Evolutionary conservation across 2,329 filamentous ascomycete genomes (phyloP), one percentile per base, ranked within the genome.

Genomic region (Penicillium sp.): DNA sequence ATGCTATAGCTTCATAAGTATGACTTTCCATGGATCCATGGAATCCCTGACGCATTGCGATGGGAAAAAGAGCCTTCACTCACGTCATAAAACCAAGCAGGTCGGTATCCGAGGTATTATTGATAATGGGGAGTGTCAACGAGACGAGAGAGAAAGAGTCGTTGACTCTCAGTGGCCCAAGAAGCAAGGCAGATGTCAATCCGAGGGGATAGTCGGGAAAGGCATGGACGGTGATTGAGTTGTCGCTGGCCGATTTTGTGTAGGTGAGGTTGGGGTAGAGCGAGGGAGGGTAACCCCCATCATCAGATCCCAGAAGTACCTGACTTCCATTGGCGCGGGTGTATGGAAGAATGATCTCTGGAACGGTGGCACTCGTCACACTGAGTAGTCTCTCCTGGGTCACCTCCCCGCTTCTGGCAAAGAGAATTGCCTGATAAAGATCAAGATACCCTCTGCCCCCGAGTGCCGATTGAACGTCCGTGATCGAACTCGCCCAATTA

Each of bases 51-150:
- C 12, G 16, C 18, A 4, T 9, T 39, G 16, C 18, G 9, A 5
- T 13, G 4, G 9, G n/a, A n/a, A 12, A 13, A 39, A 85, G 85
- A 2, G 49, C 81, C 47, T 87, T 79, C 26, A 95, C 79, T 5
- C 90, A 77, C 1, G 90, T 95, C 76, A 96, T 82, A 76, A 90
- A 96, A 1, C 90, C 92, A 5, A 96, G 78, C 0, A 93, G 82
- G 56, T 87, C 85, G 3, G 74, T 75, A 39, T 73, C 69, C 2
- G 81, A 80, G 2, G 79, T 78, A 59, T 86, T 88, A 66, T 87
- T 85, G 54, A 89, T 81, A 48, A 96, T 84, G 0, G 91, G 89
- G 15, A 93, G 74, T 0, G 91, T 95, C 53, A 95, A 77, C 2
- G 91, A 96, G 12, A 95, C 69, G 10, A 96, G 75, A 21, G 89